Conservation (phyloP, 495 filamentous ascomycete genomes). For the Aspergillus ostianus region DNA sequence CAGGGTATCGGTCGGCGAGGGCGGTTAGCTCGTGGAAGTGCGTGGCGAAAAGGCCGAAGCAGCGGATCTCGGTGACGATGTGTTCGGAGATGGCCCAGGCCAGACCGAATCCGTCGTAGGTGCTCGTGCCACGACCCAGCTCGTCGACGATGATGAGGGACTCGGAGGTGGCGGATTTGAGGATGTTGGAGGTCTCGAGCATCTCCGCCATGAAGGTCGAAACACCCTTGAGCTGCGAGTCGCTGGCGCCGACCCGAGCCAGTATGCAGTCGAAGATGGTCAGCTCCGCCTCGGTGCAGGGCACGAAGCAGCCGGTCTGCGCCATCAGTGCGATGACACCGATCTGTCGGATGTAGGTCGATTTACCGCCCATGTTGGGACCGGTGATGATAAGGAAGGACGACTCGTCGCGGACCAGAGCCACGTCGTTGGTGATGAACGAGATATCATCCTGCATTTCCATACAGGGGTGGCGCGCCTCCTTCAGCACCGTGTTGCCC, state of each 20-base stretch:
- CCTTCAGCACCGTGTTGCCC: slow-evolving; percentile 86
- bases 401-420: slow-evolving; percentile 72
- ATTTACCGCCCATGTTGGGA: slow-evolving; percentile 99
- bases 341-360: slow-evolving; percentile 97
- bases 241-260: slow-evolving; percentile 90
- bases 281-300: slow-evolving; percentile 83
- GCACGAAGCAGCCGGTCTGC: slow-evolving; percentile 95
- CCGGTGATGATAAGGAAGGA: slow-evolving; percentile 97
- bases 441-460: slow-evolving; percentile 98
- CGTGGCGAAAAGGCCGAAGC: slow-evolving; percentile 91
- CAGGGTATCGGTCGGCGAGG: slow-evolving; percentile 75
- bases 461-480: slow-evolving; percentile 97
- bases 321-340: slow-evolving; percentile 98
- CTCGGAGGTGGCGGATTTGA: slow-evolving; percentile 92
- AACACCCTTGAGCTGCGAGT: slow-evolving; percentile 96
- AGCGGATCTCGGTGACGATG: slow-evolving; percentile 91
- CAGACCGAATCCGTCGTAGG: slow-evolving; percentile 96
- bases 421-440: slow-evolving; percentile 98
- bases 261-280: slow-evolving; percentile 98
- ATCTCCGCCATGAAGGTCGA: slow-evolving; percentile 99
- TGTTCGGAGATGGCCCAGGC: slow-evolving; percentile 99
- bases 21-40: slow-evolving; percentile 98
- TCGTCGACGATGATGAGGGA: slow-evolving; percentile 98
- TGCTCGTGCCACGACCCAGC: slow-evolving; percentile 95
- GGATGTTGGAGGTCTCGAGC: slow-evolving; percentile 97